These are phyloP conservation scores for Parmelia sp. DNA, from an alignment of 495 filamentous ascomycete genomes.

Conservation along the genomic window DNA sequence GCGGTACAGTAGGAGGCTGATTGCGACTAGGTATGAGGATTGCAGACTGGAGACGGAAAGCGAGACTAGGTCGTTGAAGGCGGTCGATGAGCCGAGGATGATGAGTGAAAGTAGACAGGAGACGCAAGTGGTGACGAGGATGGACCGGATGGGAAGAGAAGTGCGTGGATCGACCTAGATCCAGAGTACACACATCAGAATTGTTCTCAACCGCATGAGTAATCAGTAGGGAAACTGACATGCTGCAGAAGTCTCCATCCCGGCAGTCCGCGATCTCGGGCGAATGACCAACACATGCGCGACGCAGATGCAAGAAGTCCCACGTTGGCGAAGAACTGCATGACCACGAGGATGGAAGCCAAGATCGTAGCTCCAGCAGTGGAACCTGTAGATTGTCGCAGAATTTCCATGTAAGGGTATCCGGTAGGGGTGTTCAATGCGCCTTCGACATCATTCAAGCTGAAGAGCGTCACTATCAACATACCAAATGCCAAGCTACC, in stretches of 20 bases:
- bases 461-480: constrained; percentile 30
- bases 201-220: constrained; percentile 34
- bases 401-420: constrained; percentile 40
- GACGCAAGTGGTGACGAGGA: constrained; percentile 40
- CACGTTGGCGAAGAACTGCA: constrained; percentile 39
- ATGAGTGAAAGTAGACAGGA: constrained; percentile 38
- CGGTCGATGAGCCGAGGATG: constrained; percentile 43
- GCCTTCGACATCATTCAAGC: constrained; percentile 28
- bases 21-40: constrained; percentile 34
- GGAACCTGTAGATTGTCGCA: constrained; percentile 31
- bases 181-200: constrained; percentile 1
- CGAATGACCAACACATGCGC: constrained; percentile 51
- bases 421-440: constrained; percentile 30
- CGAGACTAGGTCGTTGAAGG: constrained; percentile 46
- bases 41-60: constrained; percentile 33
- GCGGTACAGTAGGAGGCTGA: constrained; percentile 11
- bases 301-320: constrained; percentile 46
- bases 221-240: not conserved
- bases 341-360: constrained; percentile 32
- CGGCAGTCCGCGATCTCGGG: constrained; percentile 47
- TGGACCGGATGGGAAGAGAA: constrained; percentile 48
- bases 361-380: constrained; percentile 32
- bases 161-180: constrained; percentile 31
- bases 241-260: constrained; percentile 24
- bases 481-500: constrained; percentile 35